Percentiles rank a stretch among this genome's conserved stretches.
Evolutionary conservation across 768 basidiomycete species (phyloP).

Genomic region (Roridomyces roridus): DNA sequence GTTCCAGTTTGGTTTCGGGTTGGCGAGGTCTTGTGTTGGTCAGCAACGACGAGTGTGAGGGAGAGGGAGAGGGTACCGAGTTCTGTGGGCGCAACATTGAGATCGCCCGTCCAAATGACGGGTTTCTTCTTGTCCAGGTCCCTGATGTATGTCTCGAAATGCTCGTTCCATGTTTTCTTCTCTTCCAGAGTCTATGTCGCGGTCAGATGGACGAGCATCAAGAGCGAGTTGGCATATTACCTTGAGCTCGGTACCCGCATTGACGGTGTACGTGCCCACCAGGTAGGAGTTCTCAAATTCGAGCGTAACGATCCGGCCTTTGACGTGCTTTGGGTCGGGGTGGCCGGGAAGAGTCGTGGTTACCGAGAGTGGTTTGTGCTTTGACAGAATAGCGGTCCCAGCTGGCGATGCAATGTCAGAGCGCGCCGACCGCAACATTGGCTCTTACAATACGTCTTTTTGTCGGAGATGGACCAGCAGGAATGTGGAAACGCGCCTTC

Average conservation of each 20-base stretch:
- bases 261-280: conserved; percentile 84
- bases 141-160: conserved; percentile 77
- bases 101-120: conserved; percentile 87
- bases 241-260: conserved; percentile 81
- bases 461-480: conserved; percentile 78
- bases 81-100: conserved; percentile 86
- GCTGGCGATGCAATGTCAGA: conserved; percentile 46
- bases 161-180: conserved; percentile 80
- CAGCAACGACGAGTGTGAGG: not conserved
- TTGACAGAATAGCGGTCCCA: conserved; percentile 83
- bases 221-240: conserved; percentile 37
- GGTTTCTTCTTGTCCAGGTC: conserved; percentile 79
- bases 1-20: conserved; percentile 82
- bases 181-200: conserved; percentile 66
- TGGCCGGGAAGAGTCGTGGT: conserved; percentile 76
- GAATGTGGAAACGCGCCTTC: conserved; percentile 68
- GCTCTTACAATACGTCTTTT: conserved; percentile 77
- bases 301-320: conserved; percentile 82
- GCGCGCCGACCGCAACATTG: not conserved
- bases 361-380: conserved; percentile 71
- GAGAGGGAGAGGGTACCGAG: conserved; percentile 49
- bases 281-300: conserved; percentile 77
- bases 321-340: conserved; percentile 64
- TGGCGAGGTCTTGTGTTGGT: conserved; percentile 60
- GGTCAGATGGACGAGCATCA: not conserved